A percentile compares a stretch with the other conserved stretches of the same genome.
These are phyloP conservation scores for Phytopythium ostracodes DNA, from an alignment of 352 stramenopile genomes.

Conservation along the genomic window DNA sequence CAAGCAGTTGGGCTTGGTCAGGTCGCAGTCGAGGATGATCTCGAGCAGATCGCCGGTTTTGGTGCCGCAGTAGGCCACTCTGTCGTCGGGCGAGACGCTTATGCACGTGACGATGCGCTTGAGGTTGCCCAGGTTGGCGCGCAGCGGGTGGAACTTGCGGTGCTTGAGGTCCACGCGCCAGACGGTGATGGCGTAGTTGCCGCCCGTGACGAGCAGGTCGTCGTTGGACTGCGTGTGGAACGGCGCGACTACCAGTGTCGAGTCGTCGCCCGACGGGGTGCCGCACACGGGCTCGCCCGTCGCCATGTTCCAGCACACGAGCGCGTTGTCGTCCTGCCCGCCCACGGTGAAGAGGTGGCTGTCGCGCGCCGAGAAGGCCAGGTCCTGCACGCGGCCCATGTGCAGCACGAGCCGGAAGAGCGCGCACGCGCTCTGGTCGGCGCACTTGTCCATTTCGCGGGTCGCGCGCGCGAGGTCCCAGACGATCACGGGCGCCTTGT, in stretches of 20 bases:
- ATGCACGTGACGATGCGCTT: slow-evolving; percentile 93
- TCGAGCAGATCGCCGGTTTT: slow-evolving; percentile 95
- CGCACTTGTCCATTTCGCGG: slow-evolving; percentile 49
- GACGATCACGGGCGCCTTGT: slow-evolving; percentile 92
- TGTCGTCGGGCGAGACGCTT: slow-evolving; percentile 90
- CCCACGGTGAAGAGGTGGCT: slow-evolving; percentile 91
- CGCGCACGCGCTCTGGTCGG: slow-evolving; percentile 59
- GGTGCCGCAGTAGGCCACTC: slow-evolving; percentile 92
- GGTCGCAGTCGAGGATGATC: slow-evolving; percentile 92
- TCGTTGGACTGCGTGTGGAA: slow-evolving; percentile 85
- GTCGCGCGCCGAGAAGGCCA: slow-evolving; percentile 89
- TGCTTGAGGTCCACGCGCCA: slow-evolving; percentile 84
- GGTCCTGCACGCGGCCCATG: slow-evolving; percentile 92
- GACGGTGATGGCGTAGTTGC: slow-evolving; percentile 93
- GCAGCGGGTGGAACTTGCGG: slow-evolving; percentile 92
- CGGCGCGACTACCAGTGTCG: slow-evolving; percentile 82
- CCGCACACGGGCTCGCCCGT: slow-evolving; percentile 90
- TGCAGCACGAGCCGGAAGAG: slow-evolving; percentile 93
- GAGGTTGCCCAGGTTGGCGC: slow-evolving; percentile 92
- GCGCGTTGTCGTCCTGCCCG: slow-evolving; percentile 95
- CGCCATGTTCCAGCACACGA: slow-evolving; percentile 95
- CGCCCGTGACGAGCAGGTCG: slow-evolving; percentile 93
- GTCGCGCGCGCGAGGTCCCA: slow-evolving; percentile 92
- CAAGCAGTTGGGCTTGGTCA: slow-evolving; percentile 87
- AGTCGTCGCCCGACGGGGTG: slow-evolving; percentile 91